phyloP scores from a whole-genome alignment of 495 filamentous ascomycete genomes.

The Penicillium nucicola region DNA sequence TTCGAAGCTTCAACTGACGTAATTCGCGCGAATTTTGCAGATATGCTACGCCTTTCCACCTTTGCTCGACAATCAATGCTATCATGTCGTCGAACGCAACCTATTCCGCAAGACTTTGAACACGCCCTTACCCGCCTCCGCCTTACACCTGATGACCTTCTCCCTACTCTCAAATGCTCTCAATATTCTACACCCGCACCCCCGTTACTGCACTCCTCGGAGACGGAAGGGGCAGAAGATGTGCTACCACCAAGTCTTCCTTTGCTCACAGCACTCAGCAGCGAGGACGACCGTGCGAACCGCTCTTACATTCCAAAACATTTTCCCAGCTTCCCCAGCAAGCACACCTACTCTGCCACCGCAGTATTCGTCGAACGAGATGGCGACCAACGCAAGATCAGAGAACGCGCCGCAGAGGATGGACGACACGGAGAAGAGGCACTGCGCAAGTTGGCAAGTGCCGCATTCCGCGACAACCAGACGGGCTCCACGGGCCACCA shows the following conservation, averaged over 20 bases:
- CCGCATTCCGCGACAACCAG: slow-evolving; percentile 44
- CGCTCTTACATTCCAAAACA: slow-evolving; percentile 60
- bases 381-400: slow-evolving; percentile 65
- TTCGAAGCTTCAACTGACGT: slow-evolving; percentile 15
- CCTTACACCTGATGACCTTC: slow-evolving; percentile 37
- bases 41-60: slow-evolving; percentile 55
- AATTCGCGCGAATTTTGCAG: slow-evolving; percentile 29
- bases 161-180: slow-evolving; percentile 35
- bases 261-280: slow-evolving; percentile 54
- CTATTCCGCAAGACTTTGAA: slow-evolving; percentile 68
- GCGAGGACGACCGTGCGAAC: slow-evolving; percentile 43
- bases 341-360: slow-evolving; percentile 70
- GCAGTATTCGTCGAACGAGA: slow-evolving; percentile 64
- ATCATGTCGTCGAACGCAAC: slow-evolving; percentile 54
- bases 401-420: slow-evolving; percentile 70
- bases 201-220: slow-evolving; percentile 43
- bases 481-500: slow-evolving; percentile 33
- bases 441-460: slow-evolving; percentile 60
- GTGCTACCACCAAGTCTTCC: slow-evolving; percentile 35
- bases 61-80: slow-evolving; percentile 61
- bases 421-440: slow-evolving; percentile 72
- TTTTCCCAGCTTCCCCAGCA: slow-evolving; percentile 68
- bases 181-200: slow-evolving; percentile 28
- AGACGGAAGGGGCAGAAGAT: slow-evolving; percentile 45
- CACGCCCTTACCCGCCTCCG: slow-evolving; percentile 49